A percentile compares a stretch with the other conserved stretches of the same genome.
phyloP scores from a whole-genome alignment of 306 rosid species.

The Pterocarpus macrocarpus region DNA sequence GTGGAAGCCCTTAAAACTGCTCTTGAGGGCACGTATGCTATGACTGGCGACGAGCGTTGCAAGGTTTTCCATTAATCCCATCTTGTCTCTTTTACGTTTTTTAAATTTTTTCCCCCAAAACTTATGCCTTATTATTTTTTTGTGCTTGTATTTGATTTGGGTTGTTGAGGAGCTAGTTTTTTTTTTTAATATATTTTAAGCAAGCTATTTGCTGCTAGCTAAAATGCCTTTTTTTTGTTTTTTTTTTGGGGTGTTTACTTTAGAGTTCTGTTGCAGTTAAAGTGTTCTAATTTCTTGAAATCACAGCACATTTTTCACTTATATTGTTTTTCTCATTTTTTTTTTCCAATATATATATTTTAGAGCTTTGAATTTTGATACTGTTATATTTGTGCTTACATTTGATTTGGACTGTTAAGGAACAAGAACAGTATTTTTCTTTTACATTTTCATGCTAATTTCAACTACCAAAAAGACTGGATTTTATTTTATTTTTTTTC shows the following conservation, averaged over 20 bases:
- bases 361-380: not conserved
- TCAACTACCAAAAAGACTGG: not conserved
- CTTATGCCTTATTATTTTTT: not conserved
- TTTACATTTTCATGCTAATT: constrained; percentile 2
- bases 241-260: too few relatives aligned
- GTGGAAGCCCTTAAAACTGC: constrained; percentile 98
- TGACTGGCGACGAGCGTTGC: constrained; percentile 92
- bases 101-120: not conserved
- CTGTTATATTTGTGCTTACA: not conserved
- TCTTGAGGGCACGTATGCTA: constrained; percentile 92
- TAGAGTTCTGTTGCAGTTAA: constrained; percentile 3
- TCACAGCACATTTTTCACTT: constrained; percentile 9
- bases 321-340: not conserved
- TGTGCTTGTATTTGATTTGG: constrained; percentile 13
- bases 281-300: constrained; percentile 16
- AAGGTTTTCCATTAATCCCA: constrained; percentile 57
- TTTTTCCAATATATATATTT: too few relatives aligned
- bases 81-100: not conserved
- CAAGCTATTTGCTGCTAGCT: not conserved
- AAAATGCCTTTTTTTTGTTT: not conserved
- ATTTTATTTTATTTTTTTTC: not conserved
- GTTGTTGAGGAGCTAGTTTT: constrained; percentile 12
- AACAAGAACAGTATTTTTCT: not conserved
- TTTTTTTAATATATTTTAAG: not conserved
- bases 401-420: constrained; percentile 14